Base-by-base conservation (phyloP, 805 yeast species). In the Debaryomyces maramus region DNA sequence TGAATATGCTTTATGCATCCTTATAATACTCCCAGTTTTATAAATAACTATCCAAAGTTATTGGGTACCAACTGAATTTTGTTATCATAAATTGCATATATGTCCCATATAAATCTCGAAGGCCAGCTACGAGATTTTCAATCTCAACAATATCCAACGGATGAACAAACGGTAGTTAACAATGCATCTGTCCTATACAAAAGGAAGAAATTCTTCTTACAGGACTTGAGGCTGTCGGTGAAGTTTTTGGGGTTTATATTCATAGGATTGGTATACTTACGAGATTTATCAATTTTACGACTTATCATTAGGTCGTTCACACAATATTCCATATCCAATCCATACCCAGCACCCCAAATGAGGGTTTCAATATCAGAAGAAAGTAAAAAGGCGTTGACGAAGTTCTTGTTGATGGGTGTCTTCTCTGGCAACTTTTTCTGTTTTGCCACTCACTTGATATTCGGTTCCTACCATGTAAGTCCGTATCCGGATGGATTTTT, bases 141-240 rank as follows among this genome's bases (percentile, higher is more conserved):
- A 24, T 36, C 50, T 13, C 63, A 57, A 50, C 48, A 46, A 32
- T 60, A 56, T 35, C 73, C 73, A 3, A 52, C 67, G 0, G 58
- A 56, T 8, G 67, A 67, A 32, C 71, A 75, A 52, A 63, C 76
- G 3, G 45, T 60, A 24, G 46, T 49, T 11, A 72, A 75, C 52
- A 72, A 75, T 49, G 61, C 61, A 5, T 49, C 63, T 17, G 57
- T 65, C 17, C 59, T 72, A 8, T 73, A 72, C 41, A 67, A 69
- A 45, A 61, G 77, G 36, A 72, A 67, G 55, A 59, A 61, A 43
- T 64, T 55, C 41, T 73, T 73, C 43, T 50, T 65, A 9, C 51
- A 53, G 18, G 64, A 72, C 27, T 47, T 77, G 7, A 50, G 65
- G 15, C 55, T 56, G 15, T 51, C 60, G 3, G 30, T 72, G 15